Base-by-base conservation (phyloP, 345 rosid species). In the Clausena lansium region DNA sequence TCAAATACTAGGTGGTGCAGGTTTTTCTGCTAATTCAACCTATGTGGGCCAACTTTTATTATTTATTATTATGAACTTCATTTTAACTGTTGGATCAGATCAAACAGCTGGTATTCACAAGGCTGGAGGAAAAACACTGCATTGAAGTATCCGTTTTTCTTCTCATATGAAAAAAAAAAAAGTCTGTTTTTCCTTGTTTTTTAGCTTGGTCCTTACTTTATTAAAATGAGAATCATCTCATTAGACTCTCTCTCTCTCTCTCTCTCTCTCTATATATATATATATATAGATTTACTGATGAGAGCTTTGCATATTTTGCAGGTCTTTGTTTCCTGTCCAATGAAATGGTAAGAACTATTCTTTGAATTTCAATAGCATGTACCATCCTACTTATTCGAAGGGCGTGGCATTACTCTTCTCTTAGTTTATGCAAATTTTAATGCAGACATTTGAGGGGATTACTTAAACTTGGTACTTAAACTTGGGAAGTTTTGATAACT, bases 321-420 rank as follows among this genome's bases (percentile, higher is more conserved):
- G 97, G 99, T 82, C 78, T 96, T 17, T 96, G 97, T 80, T 96
- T 92, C 89, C 87, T 92, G 95, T 94, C 98, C 60, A 96, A 90
- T 84, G 99, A 95, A 78, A 83, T 95, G 97, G 98, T 95, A 86
- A 75, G 94, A 76, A 20, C 61, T 70, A 54, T 72, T 24, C 15
- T 33, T 65, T 62, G 69, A 41, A 55, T 57, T 60, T 77, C 60
- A 57, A 11, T 58, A 52, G 25, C 55, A 50, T 67, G 30, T 52
- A 24, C 36, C 22, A 4, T 58, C 74, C 32, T n/a, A 59, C 39
- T 39, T 73, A 8, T 50, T 68, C 1, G 22, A 47, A 68, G 57
- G 20, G 9, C 25, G 17, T 50, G 59, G 33, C 30, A 9, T 36
- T 36, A 47, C 50, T 55, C 36, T 41, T 39, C 33, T 45, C 19